phyloP scores from a whole-genome alignment of 2,329 filamentous ascomycete species.

The Hypoxylon sp. region DNA sequence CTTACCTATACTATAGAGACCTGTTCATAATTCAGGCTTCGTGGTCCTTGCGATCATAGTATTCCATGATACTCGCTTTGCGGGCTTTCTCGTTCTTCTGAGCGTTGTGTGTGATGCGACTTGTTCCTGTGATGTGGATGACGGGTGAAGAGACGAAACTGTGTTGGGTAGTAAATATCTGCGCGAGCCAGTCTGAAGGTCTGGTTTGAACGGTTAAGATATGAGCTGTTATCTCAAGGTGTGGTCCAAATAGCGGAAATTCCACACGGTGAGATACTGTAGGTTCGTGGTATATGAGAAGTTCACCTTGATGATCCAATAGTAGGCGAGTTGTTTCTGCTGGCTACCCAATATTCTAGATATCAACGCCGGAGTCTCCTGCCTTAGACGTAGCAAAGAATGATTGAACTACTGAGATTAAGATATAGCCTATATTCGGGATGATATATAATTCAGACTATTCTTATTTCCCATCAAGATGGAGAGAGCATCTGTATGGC shows the following conservation, averaged over 20 bases:
- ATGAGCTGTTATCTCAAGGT: neutral
- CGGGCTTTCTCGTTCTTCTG: neutral
- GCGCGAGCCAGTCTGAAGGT: neutral
- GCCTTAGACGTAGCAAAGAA: neutral
- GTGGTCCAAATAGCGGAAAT: neutral
- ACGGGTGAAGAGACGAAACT: neutral
- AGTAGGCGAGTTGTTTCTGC: neutral
- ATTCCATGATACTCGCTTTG: neutral
- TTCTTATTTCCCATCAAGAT: neutral
- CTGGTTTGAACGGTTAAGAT: neutral
- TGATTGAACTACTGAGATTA: neutral
- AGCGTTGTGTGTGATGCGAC: neutral
- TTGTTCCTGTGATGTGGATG: neutral
- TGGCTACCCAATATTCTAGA: neutral
- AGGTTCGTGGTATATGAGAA: neutral
- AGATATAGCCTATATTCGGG: neutral
- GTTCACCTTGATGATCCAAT: neutral
- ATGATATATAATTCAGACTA: neutral
- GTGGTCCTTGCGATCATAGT: constrained; percentile 14
- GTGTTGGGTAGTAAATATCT: neutral
- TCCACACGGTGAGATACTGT: neutral
- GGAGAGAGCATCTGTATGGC: neutral
- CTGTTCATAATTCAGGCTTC: constrained; percentile 22
- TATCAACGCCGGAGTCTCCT: neutral
- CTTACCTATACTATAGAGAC: constrained; percentile 22